Evolutionary conservation across 148 eudicot genomes (phyloP).

Genomic region (Polygonum aviculare): DNA sequence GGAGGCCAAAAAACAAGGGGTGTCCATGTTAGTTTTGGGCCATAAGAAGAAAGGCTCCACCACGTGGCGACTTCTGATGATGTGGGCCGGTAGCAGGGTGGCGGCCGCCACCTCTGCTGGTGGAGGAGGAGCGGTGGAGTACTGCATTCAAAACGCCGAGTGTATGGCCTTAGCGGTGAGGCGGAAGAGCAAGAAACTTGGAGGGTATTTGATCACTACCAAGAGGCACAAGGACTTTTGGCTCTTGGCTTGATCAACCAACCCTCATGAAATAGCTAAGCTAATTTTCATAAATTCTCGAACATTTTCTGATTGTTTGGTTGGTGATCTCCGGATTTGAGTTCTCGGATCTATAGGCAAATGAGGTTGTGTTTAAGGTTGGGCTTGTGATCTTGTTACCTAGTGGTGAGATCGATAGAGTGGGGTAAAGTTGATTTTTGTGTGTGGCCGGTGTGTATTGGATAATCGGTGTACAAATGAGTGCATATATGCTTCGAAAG

Average conservation of each 20-base stretch:
- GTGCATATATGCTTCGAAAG: background rate
- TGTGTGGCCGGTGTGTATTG: background rate
- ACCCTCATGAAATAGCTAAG: background rate
- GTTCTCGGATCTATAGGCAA: background rate
- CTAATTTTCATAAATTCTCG: background rate
- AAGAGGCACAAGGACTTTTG: constrained; percentile 85
- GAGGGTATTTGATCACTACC: constrained; percentile 82
- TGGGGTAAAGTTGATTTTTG: background rate
- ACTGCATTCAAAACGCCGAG: constrained; percentile 66
- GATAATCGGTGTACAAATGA: background rate
- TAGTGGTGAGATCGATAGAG: background rate
- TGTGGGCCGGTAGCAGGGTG: constrained; percentile 49
- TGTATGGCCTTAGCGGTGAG: constrained; percentile 83
- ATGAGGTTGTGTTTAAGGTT: background rate
- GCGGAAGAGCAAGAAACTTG: constrained; percentile 59
- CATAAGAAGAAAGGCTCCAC: constrained; percentile 67
- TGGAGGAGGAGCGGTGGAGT: constrained; percentile 62
- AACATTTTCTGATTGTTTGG: background rate
- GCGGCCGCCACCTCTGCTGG: constrained; percentile 4
- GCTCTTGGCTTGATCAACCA: constrained; percentile 57
- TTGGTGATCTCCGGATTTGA: background rate
- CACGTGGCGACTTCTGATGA: constrained; percentile 63
- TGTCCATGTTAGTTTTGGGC: constrained; percentile 57
- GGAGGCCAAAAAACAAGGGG: constrained; percentile 50
- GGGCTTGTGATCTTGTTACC: background rate